Conservation (phyloP, 371 early-diverging fungal species). For the Saksenaea oblongispora region DNA sequence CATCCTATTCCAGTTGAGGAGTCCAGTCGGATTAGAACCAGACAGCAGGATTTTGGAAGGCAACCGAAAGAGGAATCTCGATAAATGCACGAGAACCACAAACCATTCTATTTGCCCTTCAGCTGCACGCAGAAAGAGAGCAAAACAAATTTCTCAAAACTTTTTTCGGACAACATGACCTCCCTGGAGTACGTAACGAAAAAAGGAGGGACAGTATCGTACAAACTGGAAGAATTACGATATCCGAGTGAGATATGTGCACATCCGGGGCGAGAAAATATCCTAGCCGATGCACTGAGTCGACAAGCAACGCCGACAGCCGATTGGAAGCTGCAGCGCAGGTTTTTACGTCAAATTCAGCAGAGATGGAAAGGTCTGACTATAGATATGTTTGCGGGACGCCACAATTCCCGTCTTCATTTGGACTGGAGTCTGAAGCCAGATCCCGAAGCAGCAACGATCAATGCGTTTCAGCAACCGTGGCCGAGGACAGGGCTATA, state of each 20-base stretch:
- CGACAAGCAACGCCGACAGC: not conserved
- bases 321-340: not conserved
- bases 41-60: not conserved
- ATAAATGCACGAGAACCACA: not conserved
- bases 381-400: not conserved
- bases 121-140: not conserved
- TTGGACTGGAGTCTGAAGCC: not conserved
- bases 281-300: not conserved
- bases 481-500: no score
- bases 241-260: not conserved
- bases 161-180: not conserved
- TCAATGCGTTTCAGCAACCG: no score
- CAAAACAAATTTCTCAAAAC: not conserved
- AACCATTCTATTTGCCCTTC: not conserved
- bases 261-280: not conserved
- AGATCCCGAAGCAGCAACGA: not conserved
- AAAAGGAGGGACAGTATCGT: not conserved
- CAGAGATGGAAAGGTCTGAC: not conserved
- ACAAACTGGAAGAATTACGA: not conserved
- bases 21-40: not conserved
- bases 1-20: not conserved
- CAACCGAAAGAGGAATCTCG: not conserved
- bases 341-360: not conserved
- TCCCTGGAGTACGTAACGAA: not conserved
- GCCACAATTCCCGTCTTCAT: not conserved